These are phyloP conservation scores for Pleodorina starrii DNA, from an alignment of 139 green algal species.

Conservation along the genomic window DNA sequence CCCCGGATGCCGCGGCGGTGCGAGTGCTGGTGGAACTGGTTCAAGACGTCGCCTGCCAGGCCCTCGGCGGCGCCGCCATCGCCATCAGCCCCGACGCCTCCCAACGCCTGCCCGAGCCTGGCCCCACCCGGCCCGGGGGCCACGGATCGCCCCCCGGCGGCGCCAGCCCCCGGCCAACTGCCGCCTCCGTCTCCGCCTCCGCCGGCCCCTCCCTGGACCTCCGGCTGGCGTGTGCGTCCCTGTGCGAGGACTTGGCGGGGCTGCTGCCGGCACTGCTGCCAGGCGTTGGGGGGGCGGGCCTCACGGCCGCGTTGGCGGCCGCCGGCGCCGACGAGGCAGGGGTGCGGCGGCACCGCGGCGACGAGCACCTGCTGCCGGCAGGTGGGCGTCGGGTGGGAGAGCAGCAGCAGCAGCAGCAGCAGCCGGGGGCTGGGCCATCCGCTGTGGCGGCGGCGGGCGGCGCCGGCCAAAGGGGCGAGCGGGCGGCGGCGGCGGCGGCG, in stretches of 20 bases:
- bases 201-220: background rate
- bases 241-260: slow-evolving; percentile 16
- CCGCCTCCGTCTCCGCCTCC: too few relatives aligned
- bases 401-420: too few relatives aligned
- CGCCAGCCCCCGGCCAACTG: too few relatives aligned
- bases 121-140: too few relatives aligned
- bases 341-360: too few relatives aligned
- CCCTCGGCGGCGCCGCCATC: background rate
- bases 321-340: background rate
- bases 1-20: background rate
- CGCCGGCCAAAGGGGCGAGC: background rate
- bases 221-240: background rate
- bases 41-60: slow-evolving; percentile 11
- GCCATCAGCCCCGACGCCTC: too few relatives aligned
- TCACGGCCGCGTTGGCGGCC: background rate
- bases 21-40: background rate
- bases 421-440: background rate
- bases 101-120: too few relatives aligned
- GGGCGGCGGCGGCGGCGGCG: background rate
- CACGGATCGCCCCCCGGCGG: too few relatives aligned
- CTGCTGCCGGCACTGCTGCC: slow-evolving; percentile 7
- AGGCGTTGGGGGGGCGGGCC: background rate
- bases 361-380: too few relatives aligned
- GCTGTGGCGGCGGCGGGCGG: background rate
- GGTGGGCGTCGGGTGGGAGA: background rate